Percentiles rank a stretch among this genome's conserved stretches.
phyloP scores from a whole-genome alignment of 2,329 filamentous ascomycete species.

The Teratosphaeria pseudoeucalypti region DNA sequence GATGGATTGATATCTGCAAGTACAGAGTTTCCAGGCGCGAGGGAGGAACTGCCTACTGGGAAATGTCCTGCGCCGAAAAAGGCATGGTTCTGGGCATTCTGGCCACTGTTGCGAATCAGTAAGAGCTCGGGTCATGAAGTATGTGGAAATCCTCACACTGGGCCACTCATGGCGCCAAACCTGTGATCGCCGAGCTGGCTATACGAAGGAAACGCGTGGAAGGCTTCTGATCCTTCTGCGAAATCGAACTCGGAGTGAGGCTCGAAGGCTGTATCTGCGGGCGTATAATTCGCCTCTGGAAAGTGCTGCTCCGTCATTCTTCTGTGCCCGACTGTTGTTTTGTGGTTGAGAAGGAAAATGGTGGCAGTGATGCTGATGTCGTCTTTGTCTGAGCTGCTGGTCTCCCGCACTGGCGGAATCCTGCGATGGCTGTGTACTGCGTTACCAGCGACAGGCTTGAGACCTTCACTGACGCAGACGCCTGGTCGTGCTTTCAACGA shows the following conservation, averaged over 20 bases:
- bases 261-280: slow-evolving; percentile 16
- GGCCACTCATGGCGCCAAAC: neutral
- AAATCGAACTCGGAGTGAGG: slow-evolving; percentile 17
- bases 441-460: neutral
- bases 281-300: neutral
- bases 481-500: neutral
- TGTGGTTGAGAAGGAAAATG: neutral
- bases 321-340: neutral
- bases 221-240: slow-evolving; percentile 10
- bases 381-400: neutral
- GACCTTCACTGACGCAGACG: too few species aligned
- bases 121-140: neutral
- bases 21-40: neutral
- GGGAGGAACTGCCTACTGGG: neutral
- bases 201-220: neutral
- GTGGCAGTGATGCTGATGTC: neutral
- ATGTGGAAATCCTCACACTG: neutral
- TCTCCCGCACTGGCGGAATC: neutral
- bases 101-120: neutral
- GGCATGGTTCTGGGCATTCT: neutral
- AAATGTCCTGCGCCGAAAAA: neutral
- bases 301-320: neutral
- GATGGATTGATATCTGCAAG: neutral
- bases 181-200: neutral
- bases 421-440: neutral